Evolutionary conservation across 2,329 filamentous ascomycete species (phyloP).

Genomic region (Calonectria fujianensis): DNA sequence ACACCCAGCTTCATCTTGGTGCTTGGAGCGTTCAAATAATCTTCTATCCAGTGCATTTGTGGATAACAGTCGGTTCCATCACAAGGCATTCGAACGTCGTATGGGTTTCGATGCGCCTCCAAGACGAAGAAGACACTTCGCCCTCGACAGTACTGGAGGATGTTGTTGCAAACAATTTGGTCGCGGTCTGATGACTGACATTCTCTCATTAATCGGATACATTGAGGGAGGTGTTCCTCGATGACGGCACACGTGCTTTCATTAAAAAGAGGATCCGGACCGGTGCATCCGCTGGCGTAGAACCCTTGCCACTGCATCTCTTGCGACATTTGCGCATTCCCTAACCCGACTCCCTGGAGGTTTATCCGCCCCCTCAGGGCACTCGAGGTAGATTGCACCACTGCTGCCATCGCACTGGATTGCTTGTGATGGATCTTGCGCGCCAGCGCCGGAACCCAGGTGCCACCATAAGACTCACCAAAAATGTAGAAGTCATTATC

Average conservation of each 20-base stretch:
- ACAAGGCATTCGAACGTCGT: constrained; percentile 1
- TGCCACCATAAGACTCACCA: background rate
- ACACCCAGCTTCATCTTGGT: background rate
- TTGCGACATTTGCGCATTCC: constrained; percentile 1
- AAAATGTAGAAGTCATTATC: background rate
- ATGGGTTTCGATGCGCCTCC: background rate
- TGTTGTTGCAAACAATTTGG: background rate
- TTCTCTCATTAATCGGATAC: background rate
- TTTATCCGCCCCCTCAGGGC: background rate
- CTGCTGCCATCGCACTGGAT: background rate
- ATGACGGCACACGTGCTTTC: background rate
- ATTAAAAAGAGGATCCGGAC: background rate
- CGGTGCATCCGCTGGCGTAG: background rate
- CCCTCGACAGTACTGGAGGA: background rate
- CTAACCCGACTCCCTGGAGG: background rate
- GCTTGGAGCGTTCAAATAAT: background rate
- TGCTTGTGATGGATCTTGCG: constrained; percentile 1
- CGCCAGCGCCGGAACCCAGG: background rate
- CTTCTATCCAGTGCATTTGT: background rate
- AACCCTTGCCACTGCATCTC: background rate
- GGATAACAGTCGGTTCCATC: background rate
- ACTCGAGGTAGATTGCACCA: background rate
- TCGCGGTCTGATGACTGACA: background rate
- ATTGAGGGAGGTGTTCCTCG: background rate
- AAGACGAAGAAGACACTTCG: background rate